Evolutionary conservation across 2,329 filamentous ascomycete genomes (phyloP), one percentile per base, ranked within the genome.

Genomic region (Didymella segeticola): DNA sequence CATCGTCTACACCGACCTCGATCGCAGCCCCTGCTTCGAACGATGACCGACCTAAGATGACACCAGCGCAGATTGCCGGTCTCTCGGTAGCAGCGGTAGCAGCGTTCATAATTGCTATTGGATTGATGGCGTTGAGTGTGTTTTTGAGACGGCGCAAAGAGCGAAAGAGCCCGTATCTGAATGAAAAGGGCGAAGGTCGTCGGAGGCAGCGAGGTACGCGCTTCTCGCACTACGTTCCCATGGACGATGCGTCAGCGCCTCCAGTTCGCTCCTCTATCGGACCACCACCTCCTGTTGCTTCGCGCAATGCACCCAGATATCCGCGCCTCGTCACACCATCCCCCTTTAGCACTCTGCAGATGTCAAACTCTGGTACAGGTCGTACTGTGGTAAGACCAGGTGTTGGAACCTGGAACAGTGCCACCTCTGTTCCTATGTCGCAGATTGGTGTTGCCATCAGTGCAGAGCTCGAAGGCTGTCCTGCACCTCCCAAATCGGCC

Each of bases 401-500:
- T 20, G 63, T 63, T 36, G 61, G 60, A 7, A 62, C 58, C 7
- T 60, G 60, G 4, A 61, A 56, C 25, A 67, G 57, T 47, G 62
- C 62, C 9, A 58, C 29, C 56, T 66, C 25, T 58, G 20, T 55
- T 69, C 26, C 69, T 61, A 27, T 59, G 68, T 27, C 64, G 68
- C 67, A 72, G 42, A 75, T 75, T 43, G 73, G 73, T 3, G 51
- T 75, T 47, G 73, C 73, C 15, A 71, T 76, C 42, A 76, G 69
- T 41, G 68, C 69, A 5, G 72, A 74, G 51, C 47, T 70, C 9
- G 69, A 72, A 45, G 66, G 64, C 6, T 68, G 58, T 10, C 61
- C 69, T 36, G 50, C 53, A 12, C 48, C 56, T 30, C 33, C 47
- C 34, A 60, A 52, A n/a, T 23, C 54, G 9, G 53, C 58, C 42